These are phyloP conservation scores for Trichoderma harzianum DNA, from an alignment of 2,329 filamentous ascomycete species.

Conservation along the genomic window DNA sequence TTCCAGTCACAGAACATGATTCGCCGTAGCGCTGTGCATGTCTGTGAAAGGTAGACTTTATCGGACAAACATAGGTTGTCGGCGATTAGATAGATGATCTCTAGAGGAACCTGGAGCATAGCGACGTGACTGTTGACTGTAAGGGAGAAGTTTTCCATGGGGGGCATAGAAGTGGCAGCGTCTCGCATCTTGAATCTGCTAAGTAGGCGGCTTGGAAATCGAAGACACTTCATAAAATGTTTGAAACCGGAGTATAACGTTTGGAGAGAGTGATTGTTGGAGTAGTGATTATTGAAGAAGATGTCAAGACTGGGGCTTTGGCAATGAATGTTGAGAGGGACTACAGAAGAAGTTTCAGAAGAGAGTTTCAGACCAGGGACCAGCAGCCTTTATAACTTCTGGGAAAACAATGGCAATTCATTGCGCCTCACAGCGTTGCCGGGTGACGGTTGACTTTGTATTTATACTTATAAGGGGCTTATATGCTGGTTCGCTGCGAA, in stretches of 20 bases:
- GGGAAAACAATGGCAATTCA: background rate
- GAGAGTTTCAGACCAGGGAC: background rate
- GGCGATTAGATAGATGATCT: background rate
- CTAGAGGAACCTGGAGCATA: background rate
- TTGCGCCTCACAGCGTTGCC: background rate
- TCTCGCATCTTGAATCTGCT: background rate
- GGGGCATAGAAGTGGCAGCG: background rate
- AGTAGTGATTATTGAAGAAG: background rate
- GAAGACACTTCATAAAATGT: background rate
- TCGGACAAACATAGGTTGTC: background rate
- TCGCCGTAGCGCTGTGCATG: background rate
- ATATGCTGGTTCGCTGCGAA: background rate
- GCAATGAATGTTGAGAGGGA: background rate
- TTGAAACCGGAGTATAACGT: background rate
- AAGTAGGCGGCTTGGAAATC: background rate
- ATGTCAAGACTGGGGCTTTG: background rate
- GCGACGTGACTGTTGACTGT: background rate
- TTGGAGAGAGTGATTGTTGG: background rate
- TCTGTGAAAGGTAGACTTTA: constrained; percentile 4
- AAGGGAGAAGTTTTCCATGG: background rate
- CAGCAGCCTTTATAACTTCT: background rate
- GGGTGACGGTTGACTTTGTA: background rate
- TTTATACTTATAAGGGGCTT: background rate
- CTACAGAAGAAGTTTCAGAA: background rate
- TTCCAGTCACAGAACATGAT: background rate